phyloP scores from a whole-genome alignment of 2,329 filamentous ascomycete genomes.

The Penicillium fuscoglaucum region DNA sequence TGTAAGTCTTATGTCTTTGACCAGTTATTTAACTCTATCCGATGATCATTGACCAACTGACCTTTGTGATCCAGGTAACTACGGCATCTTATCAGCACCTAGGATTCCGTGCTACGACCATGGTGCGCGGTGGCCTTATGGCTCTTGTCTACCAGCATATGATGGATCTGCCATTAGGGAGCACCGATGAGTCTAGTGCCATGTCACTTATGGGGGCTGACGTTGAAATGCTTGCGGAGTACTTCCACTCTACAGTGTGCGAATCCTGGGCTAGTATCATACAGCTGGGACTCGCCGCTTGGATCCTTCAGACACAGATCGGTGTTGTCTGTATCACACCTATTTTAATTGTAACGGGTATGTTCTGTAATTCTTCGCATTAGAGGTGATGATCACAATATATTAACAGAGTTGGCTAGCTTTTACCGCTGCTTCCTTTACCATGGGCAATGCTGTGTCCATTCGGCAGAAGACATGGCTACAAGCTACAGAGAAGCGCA shows the following conservation, averaged over 20 bases:
- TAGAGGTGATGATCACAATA: too few species aligned
- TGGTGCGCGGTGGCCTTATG: constrained; percentile 24
- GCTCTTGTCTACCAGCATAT: constrained; percentile 20
- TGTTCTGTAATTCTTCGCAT: too few species aligned
- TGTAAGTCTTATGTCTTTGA: too few species aligned
- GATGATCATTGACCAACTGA: too few species aligned
- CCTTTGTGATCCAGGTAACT: too few species aligned
- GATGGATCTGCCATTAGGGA: constrained; percentile 21
- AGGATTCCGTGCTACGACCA: constrained; percentile 20
- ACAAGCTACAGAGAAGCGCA: constrained; percentile 43
- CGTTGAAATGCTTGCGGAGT: constrained; percentile 26
- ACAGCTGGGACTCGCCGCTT: constrained; percentile 38
- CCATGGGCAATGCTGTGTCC: constrained; percentile 22
- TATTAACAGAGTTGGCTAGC: background rate
- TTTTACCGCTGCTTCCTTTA: constrained; percentile 10
- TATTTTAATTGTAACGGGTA: constrained; percentile 11
- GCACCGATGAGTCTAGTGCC: constrained; percentile 25
- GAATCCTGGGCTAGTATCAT: constrained; percentile 39
- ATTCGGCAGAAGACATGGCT: constrained; percentile 42
- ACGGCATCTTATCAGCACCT: constrained; percentile 9
- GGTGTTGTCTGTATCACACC: constrained; percentile 36
- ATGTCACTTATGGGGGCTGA: constrained; percentile 25
- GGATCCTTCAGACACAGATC: constrained; percentile 32
- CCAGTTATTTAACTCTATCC: too few species aligned
- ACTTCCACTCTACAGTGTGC: constrained; percentile 25